Evolutionary conservation across 2,329 filamentous ascomycete species (phyloP), one percentile per base, ranked within the genome.

Genomic region (Penicillium polonicum): DNA sequence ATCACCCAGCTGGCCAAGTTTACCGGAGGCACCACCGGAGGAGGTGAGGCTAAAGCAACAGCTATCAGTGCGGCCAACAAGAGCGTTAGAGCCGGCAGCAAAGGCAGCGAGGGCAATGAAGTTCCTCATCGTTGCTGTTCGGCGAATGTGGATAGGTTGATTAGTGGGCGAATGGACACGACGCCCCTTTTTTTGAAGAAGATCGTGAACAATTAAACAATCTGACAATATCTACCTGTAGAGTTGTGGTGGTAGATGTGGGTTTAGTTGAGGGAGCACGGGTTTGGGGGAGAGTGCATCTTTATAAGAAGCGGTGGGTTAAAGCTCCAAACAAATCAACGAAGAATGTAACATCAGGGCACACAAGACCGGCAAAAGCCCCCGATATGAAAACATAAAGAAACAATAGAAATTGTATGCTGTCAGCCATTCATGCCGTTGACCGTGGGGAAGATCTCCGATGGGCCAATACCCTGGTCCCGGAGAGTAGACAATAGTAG

Each of bases 1-100:
- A 69, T 87, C 84, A 52, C 60, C 65, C 38, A 89, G 77, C 68
- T 89, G 82, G 12, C 84, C 85, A 42, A 89, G 74, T 4, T 76
- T 69, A n/a, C 85, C 84, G 31, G 78, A 76, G 19, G 75, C 71
- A 56, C 74, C 77, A 19, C 82, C 82, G 38, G 76, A 76, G 36
- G 82, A 80, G 5, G 74, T 78, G 36, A 87, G 67, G 58, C 79
- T 74, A 71, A 87, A 86, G 61, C 79, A 80, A 66, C 83, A 83
- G 46, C 68, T 73, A 39, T 70, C 70, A 48, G 66, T 63, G 46
- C 76, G 70, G 57, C 70, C 58, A 55, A 76, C 69, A 27, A 78
- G 69, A 46, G 78, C 79, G 62, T 80, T 77, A 54, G 76, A 73
- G 43, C 75, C 73, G 41, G 71, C 69, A 60, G 74, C 68, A 25